Evolutionary conservation across 2,329 filamentous ascomycete species (phyloP).

Genomic region (Tolypocladium pustulatum): DNA sequence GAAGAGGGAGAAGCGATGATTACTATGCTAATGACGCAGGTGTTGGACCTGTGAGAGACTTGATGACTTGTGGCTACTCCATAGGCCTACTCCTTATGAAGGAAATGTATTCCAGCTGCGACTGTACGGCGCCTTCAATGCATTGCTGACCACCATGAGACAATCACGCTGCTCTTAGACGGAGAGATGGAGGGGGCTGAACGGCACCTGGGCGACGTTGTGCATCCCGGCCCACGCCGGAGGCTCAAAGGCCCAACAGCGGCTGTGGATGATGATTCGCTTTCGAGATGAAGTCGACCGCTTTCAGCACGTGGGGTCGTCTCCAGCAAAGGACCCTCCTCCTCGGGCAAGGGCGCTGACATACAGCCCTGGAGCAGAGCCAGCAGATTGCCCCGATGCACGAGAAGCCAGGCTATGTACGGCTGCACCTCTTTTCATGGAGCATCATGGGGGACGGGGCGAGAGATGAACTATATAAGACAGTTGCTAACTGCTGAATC

Average conservation of each 20-base stretch:
- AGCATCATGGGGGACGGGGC: neutral
- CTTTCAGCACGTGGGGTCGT: too few relatives aligned
- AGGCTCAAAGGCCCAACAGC: neutral
- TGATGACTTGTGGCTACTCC: neutral
- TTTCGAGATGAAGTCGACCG: too few relatives aligned
- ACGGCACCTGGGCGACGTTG: neutral
- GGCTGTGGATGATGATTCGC: neutral
- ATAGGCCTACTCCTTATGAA: too few relatives aligned
- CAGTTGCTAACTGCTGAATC: neutral
- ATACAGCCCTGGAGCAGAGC: neutral
- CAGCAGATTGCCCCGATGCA: neutral
- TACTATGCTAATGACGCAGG: neutral
- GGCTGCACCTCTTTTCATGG: neutral
- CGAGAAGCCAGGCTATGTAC: neutral
- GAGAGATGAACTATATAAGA: neutral
- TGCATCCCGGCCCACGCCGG: neutral
- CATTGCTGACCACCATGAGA: neutral
- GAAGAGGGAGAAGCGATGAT: conserved; percentile 10
- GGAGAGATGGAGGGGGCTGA: neutral
- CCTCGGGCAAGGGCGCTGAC: too few relatives aligned
- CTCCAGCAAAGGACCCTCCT: too few relatives aligned
- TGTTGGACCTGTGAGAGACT: neutral
- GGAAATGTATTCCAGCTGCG: too few relatives aligned
- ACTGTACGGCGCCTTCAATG: neutral
- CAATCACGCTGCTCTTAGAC: neutral